These are phyloP conservation scores for Sicyos baderoa DNA, from an alignment of 306 rosid species.

Conservation along the genomic window DNA sequence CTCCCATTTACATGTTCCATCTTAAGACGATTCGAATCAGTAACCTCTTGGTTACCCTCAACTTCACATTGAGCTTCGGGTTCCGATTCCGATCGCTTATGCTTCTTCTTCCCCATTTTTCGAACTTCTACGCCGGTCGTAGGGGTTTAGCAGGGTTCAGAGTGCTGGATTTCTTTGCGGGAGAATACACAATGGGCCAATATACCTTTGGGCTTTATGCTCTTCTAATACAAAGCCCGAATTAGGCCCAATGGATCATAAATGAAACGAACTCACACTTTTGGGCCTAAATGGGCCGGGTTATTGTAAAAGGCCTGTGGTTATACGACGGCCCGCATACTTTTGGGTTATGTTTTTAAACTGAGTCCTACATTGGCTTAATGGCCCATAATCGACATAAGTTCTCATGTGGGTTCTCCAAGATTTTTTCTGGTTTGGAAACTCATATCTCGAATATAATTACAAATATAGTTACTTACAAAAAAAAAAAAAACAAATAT, in stretches of 20 bases:
- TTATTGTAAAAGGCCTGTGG: not conserved
- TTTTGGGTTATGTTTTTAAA: not conserved
- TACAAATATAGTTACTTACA: too few relatives aligned
- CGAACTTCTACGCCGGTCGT: not conserved
- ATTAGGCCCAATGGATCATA: not conserved
- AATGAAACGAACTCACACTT: not conserved
- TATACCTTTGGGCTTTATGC: not conserved
- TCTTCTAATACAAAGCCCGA: not conserved
- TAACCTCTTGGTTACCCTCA: too few relatives aligned
- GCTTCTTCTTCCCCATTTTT: conserved; percentile 74
- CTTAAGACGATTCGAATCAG: too few relatives aligned
- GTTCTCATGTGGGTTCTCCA: too few relatives aligned
- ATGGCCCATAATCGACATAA: too few relatives aligned
- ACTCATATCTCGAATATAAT: too few relatives aligned
- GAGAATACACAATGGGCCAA: not conserved
- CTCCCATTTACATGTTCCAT: too few relatives aligned
- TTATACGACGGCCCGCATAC: not conserved
- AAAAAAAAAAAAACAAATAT: too few relatives aligned
- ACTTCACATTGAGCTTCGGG: too few relatives aligned
- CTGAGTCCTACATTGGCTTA: too few relatives aligned
- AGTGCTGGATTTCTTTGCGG: conserved; percentile 8
- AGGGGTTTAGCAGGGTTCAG: conserved; percentile 13
- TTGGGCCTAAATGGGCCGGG: not conserved
- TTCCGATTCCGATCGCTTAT: conserved; percentile 33
- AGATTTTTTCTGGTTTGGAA: too few relatives aligned